phyloP scores from a whole-genome alignment of 176 grass and related monocot species.

The Urochloa ruziziensis region DNA sequence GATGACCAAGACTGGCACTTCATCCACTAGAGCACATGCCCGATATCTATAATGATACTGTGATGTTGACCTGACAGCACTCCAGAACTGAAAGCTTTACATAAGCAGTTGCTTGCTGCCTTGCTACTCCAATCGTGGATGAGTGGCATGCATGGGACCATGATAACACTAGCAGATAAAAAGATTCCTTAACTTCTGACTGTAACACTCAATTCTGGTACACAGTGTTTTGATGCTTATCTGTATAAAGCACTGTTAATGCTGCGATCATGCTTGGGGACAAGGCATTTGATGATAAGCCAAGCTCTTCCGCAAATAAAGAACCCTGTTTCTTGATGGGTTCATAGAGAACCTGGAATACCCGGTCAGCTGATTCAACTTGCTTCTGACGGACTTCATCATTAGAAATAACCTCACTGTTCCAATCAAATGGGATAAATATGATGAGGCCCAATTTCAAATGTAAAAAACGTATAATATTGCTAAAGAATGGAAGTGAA shows the following conservation, averaged over 20 bases:
- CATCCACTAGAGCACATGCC: constrained; percentile 1
- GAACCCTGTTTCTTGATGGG: constrained; percentile 29
- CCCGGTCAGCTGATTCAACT: constrained; percentile 33
- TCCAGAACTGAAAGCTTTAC: background rate
- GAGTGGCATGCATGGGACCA: background rate
- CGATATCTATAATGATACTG: constrained; percentile 6
- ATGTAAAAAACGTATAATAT: background rate
- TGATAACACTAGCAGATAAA: background rate
- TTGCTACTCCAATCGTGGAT: constrained; percentile 18
- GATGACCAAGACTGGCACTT: constrained; percentile 1
- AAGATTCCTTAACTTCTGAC: background rate
- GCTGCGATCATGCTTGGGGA: constrained; percentile 70
- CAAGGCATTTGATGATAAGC: constrained; percentile 22
- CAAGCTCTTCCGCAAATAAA: constrained; percentile 14
- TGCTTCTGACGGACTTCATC: constrained; percentile 45
- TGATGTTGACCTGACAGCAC: background rate
- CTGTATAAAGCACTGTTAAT: constrained; percentile 47
- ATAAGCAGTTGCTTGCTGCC: constrained; percentile 9
- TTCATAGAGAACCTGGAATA: constrained; percentile 49
- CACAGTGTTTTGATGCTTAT: constrained; percentile 4
- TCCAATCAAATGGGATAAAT: constrained; percentile 14
- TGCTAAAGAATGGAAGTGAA: background rate
- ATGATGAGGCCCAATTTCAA: constrained; percentile 15
- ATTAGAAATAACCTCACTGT: constrained; percentile 41
- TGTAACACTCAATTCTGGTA: constrained; percentile 6